Percentiles rank a stretch among this genome's conserved stretches.
phyloP scores from a whole-genome alignment of 257 asterid genomes.

The Capsicum baccatum region DNA sequence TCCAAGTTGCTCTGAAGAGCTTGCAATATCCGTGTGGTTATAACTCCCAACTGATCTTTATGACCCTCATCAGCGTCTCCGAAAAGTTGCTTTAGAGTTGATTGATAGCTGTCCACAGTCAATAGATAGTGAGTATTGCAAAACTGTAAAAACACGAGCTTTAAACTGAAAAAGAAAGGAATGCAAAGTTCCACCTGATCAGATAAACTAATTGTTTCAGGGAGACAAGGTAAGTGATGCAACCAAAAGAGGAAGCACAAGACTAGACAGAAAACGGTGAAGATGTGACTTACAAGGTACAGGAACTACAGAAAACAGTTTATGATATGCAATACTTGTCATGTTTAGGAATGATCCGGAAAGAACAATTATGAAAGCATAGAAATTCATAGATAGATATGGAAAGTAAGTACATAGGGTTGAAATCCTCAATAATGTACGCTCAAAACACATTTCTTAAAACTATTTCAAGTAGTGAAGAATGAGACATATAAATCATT shows the following conservation, averaged over 20 bases:
- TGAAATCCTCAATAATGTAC: neutral
- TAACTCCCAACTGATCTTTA: slow-evolving; percentile 63
- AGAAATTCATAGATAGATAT: neutral
- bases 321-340: neutral
- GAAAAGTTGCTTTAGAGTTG: slow-evolving; percentile 84
- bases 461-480: neutral
- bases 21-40: slow-evolving; percentile 82
- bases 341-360: neutral
- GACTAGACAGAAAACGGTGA: neutral
- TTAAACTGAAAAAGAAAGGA: neutral
- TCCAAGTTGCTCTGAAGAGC: slow-evolving; percentile 91
- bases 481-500: neutral
- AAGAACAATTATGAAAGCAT: neutral
- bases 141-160: neutral
- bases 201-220: neutral
- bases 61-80: slow-evolving; percentile 58
- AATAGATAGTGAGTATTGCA: neutral
- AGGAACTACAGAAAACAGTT: neutral
- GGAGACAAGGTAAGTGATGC: neutral
- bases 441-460: neutral
- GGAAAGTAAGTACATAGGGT: neutral
- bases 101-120: slow-evolving; percentile 68
- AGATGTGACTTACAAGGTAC: neutral
- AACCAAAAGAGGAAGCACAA: neutral
- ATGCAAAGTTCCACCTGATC: neutral